Percentiles rank a stretch among this genome's conserved stretches.
phyloP scores from a whole-genome alignment of 306 rosid species.

The Aeschynomene evenia region DNA sequence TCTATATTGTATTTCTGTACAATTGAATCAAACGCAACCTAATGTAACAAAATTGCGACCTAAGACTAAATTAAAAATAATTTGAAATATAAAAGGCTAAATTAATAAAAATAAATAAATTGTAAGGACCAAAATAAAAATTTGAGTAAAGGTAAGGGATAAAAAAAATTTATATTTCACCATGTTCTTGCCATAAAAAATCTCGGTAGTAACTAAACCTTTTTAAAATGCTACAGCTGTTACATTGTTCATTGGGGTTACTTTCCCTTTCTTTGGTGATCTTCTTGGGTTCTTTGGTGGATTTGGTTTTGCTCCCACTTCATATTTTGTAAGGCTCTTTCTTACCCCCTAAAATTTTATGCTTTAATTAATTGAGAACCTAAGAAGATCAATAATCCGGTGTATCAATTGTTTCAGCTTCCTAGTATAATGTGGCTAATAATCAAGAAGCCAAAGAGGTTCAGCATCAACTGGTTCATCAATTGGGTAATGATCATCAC shows the following conservation, averaged over 20 bases:
- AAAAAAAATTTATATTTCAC: too few relatives aligned
- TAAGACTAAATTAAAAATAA: too few relatives aligned
- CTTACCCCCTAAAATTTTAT: not conserved
- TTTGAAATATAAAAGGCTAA: too few relatives aligned
- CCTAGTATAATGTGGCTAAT: conserved; percentile 89
- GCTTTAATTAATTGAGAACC: not conserved
- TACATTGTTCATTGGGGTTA: conserved; percentile 69
- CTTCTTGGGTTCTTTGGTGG: conserved; percentile 97
- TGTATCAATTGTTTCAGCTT: conserved; percentile 51
- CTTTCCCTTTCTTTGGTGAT: conserved; percentile 96
- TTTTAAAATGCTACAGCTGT: conserved; percentile 54
- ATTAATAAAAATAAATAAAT: too few relatives aligned
- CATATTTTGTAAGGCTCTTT: conserved; percentile 60
- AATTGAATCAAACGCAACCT: too few relatives aligned
- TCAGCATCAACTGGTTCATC: conserved; percentile 75
- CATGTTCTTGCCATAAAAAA: not conserved
- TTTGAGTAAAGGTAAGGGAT: too few relatives aligned
- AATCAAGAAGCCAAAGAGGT: conserved; percentile 85
- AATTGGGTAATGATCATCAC: conserved; percentile 66
- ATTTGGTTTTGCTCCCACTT: conserved; percentile 90
- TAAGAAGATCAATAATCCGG: conserved; percentile 13
- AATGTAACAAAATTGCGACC: too few relatives aligned
- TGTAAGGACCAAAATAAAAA: too few relatives aligned
- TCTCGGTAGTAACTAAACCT: not conserved
- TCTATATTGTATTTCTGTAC: too few relatives aligned